Percentiles rank a stretch among this genome's conserved stretches.
Evolutionary conservation across 23 red algal species (phyloP).

Genomic region (Gracilaria domingensis): DNA sequence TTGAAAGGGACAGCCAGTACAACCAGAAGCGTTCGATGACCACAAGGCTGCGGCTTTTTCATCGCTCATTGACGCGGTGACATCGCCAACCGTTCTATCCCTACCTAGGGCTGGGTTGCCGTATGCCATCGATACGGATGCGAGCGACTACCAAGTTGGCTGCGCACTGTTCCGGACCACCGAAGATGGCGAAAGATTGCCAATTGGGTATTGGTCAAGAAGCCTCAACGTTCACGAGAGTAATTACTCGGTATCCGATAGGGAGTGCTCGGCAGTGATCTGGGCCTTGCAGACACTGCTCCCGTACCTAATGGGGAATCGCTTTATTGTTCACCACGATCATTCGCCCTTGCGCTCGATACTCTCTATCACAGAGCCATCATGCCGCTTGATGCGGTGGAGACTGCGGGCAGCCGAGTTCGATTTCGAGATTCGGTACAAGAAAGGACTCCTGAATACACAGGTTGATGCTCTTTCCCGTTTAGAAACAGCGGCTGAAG

Average conservation of each 20-base stretch:
- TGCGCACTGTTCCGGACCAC: neutral
- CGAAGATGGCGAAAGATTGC: neutral
- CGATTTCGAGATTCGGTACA: neutral
- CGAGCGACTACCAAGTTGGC: neutral
- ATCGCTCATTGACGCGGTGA: neutral
- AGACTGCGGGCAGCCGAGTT: neutral
- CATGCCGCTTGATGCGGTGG: neutral
- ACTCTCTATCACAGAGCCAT: neutral
- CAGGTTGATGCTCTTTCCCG: conserved; percentile 34
- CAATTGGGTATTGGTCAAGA: neutral
- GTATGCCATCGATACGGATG: neutral
- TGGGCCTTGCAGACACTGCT: neutral
- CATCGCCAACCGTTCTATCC: neutral
- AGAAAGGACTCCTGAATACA: neutral
- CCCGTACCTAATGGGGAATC: neutral
- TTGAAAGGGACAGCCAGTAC: neutral
- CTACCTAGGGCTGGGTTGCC: neutral
- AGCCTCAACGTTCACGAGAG: neutral
- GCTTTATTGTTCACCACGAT: neutral
- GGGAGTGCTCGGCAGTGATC: neutral
- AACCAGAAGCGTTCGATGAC: neutral
- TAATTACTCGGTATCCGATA: neutral
- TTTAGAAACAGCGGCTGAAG: neutral
- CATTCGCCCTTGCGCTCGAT: neutral
- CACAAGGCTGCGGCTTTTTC: neutral